These are phyloP conservation scores for Pseudotsuga menziesii DNA, from an alignment of 75 land plant genomes.

Conservation along the genomic window DNA sequence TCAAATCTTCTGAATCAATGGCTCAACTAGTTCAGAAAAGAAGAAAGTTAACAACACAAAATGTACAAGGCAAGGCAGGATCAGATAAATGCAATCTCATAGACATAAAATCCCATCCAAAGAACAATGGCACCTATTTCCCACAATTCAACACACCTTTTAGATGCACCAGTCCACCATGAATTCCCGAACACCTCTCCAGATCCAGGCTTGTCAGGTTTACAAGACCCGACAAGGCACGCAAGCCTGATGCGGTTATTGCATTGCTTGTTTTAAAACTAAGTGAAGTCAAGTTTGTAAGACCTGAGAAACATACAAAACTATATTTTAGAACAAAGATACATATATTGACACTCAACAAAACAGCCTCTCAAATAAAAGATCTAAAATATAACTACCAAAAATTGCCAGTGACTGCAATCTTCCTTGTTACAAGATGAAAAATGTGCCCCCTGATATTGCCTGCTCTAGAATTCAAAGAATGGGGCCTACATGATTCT, in stretches of 20 bases:
- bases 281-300: slow-evolving; percentile 71
- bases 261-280: slow-evolving; percentile 69
- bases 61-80: neutral
- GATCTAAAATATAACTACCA: neutral
- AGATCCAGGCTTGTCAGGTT: slow-evolving; percentile 74
- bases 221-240: slow-evolving; percentile 48
- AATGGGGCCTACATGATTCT: neutral
- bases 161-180: slow-evolving; percentile 83
- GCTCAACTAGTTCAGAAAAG: neutral
- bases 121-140: neutral
- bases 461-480: neutral
- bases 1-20: neutral
- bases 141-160: slow-evolving; percentile 39
- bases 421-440: neutral
- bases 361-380: neutral
- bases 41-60: neutral
- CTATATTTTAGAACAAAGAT: slow-evolving; percentile 5
- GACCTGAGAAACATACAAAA: slow-evolving; percentile 35
- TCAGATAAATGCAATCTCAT: neutral
- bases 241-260: slow-evolving; percentile 76
- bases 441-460: neutral
- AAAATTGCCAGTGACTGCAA: too few relatives aligned
- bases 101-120: neutral
- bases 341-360: neutral
- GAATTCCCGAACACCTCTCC: slow-evolving; percentile 76